phyloP scores from a whole-genome alignment of 495 filamentous ascomycete species.

The Cetradonia linearis region DNA sequence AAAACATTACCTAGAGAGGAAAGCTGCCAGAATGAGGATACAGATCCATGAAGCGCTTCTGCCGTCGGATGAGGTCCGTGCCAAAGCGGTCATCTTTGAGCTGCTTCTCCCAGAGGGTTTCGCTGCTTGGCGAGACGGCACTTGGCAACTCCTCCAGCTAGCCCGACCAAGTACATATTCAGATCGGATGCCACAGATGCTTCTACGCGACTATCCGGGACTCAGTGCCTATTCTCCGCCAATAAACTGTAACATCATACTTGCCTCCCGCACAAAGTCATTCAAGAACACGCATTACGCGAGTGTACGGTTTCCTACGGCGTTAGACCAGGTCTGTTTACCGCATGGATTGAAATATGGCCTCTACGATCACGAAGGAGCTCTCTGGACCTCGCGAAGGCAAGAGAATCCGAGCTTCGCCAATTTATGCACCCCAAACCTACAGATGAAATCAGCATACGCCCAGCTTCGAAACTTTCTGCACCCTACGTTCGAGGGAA shows the following conservation, averaged over 20 bases:
- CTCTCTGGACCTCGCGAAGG: slow-evolving; percentile 24
- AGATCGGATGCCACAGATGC: slow-evolving; percentile 1
- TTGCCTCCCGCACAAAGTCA: slow-evolving; percentile 33
- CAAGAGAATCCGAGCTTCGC: slow-evolving; percentile 25
- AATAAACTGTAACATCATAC: slow-evolving; percentile 22
- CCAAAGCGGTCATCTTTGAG: slow-evolving; percentile 36
- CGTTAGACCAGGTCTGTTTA: slow-evolving; percentile 24
- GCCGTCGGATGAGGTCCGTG: slow-evolving; percentile 27
- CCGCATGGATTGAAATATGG: slow-evolving; percentile 27
- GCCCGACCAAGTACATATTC: background rate
- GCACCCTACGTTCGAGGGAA: slow-evolving; percentile 19
- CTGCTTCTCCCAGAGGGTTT: slow-evolving; percentile 32
- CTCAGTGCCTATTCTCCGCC: background rate
- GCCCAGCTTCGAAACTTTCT: slow-evolving; percentile 19
- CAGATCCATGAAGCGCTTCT: slow-evolving; percentile 38
- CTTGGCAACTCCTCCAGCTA: slow-evolving; percentile 31
- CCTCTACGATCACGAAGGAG: slow-evolving; percentile 26
- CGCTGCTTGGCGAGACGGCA: slow-evolving; percentile 37
- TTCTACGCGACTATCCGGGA: background rate
- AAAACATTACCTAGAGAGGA: slow-evolving; percentile 10
- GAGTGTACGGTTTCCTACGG: slow-evolving; percentile 24
- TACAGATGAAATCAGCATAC: slow-evolving; percentile 26
- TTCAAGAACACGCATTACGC: slow-evolving; percentile 31
- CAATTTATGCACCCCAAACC: slow-evolving; percentile 23
- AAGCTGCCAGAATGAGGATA: slow-evolving; percentile 13